Evolutionary conservation across 768 basidiomycete species (phyloP), one percentile per base, ranked within the genome.

Genomic region (Infundibulicybe gibba): DNA sequence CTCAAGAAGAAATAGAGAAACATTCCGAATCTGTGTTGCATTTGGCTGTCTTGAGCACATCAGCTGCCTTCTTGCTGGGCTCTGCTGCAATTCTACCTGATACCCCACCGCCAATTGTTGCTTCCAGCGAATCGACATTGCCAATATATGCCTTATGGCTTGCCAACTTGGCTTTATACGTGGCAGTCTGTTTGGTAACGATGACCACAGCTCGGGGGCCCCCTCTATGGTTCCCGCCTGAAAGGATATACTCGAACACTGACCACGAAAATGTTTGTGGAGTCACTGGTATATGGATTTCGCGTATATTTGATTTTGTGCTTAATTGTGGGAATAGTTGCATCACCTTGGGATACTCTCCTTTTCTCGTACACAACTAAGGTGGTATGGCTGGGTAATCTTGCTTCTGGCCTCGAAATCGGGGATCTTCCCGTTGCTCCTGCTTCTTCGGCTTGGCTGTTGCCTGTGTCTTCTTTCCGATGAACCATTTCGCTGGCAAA

Each of bases 331-430:
- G 48, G 32, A n/a, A 49, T 57, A 75, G 84, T 74, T 47, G 73
- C 81, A 17, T 84, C 83, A 4, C 67, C 76, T 1, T 80, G 76
- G 72, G 79, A 77, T 47, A 67, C 70, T 43, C 64, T 97, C 5
- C 65, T 93, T n/a, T 97, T 97, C 64, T 82, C 82, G 14, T 94
- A 92, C 61, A 90, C 87, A 32, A 94, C 91, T 1, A 83, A 86
- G 50, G 89, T 97, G 12, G 81, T 94, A 45, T 82, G 83, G 79
- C 81, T 93, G 35, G 93, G 91, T 2, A 81, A 90, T 64, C 73
- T 71, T 2, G 73, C 85, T 2, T 74, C 78, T 47, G 84, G 79
- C 47, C 76, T 95, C 40, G 89, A 95, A 54, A 90, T 92, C 16
- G 90, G 83, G 49, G 92, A 97, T 60, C 70, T 97, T 25, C 94